These are phyloP conservation scores for Trichocladium antarcticum DNA, from an alignment of 495 filamentous ascomycete genomes.

Conservation along the genomic window DNA sequence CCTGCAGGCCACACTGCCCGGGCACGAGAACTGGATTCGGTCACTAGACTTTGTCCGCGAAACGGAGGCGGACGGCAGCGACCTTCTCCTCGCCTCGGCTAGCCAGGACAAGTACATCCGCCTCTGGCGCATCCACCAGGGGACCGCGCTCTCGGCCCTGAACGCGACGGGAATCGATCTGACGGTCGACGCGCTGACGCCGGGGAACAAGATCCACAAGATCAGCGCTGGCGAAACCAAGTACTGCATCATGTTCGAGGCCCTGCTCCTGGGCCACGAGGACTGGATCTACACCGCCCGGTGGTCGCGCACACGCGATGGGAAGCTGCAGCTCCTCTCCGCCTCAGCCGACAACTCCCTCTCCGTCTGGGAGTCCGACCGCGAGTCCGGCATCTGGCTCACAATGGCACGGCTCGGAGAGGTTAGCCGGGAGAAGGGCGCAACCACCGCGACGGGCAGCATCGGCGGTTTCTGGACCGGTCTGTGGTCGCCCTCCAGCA, in stretches of 20 bases:
- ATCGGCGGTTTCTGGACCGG: conserved; percentile 94
- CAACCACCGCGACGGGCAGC: conserved; percentile 89
- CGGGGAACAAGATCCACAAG: conserved; percentile 77
- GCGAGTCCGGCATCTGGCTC: conserved; percentile 77
- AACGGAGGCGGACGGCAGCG: conserved; percentile 38
- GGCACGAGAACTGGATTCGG: conserved; percentile 92
- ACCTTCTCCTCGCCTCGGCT: conserved; percentile 79
- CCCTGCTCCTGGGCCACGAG: conserved; percentile 87
- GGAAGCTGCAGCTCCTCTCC: conserved; percentile 63
- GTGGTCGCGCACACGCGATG: conserved; percentile 49
- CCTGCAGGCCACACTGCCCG: conserved; percentile 67
- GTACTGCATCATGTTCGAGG: conserved; percentile 86
- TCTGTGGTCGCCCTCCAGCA: conserved; percentile 76
- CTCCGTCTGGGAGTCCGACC: conserved; percentile 80
- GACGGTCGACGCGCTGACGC: conserved; percentile 40
- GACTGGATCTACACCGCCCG: conserved; percentile 90
- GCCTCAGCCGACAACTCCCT: conserved; percentile 93
- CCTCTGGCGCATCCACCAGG: conserved; percentile 75
- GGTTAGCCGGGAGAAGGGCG: conserved; percentile 85
- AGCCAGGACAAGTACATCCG: conserved; percentile 97
- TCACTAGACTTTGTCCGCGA: conserved; percentile 68
- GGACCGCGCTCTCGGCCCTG: conserved; percentile 47
- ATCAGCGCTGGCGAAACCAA: conserved; percentile 40
- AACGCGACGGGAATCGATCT: conserved; percentile 33
- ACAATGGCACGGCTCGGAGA: conserved; percentile 76